Conservation (phyloP, 1,284 basidiomycete genomes). For the Trichosporon inkin region DNA sequence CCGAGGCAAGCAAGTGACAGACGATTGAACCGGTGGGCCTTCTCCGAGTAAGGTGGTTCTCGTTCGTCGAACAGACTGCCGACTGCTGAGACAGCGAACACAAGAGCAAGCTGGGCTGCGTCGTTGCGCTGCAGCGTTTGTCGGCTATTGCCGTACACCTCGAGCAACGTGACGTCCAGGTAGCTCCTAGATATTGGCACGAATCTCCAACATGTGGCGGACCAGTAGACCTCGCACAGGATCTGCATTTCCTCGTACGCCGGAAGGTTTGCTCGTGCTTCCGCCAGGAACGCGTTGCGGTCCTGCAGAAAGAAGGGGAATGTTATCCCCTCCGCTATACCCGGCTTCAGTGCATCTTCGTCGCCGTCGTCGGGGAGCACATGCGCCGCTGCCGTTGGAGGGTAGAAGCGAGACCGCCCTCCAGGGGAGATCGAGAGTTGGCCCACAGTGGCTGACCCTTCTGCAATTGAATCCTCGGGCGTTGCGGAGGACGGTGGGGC, state of each 20-base stretch:
- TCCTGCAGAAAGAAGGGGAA: constrained; percentile 2
- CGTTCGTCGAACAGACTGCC: constrained; percentile 1
- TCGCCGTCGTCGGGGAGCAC: background rate
- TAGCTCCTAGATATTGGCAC: constrained; percentile 4
- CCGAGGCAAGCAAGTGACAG: background rate
- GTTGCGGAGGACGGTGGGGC: background rate
- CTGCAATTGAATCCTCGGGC: background rate
- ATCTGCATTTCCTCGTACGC: constrained; percentile 3
- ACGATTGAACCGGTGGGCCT: background rate
- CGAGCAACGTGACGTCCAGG: background rate
- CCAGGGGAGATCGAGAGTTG: background rate
- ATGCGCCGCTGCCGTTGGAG: background rate
- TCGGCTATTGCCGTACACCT: constrained; percentile 2
- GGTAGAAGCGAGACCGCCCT: background rate
- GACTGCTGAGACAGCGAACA: background rate
- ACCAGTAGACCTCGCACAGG: constrained; percentile 1
- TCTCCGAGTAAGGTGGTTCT: background rate
- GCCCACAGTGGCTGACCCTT: background rate
- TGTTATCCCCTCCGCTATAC: background rate
- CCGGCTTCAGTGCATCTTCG: background rate
- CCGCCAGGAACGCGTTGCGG: background rate
- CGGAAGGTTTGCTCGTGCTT: background rate
- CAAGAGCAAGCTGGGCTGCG: background rate
- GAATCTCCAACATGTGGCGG: background rate
- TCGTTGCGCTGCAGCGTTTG: constrained; percentile 3